Base-by-base conservation (phyloP, 169 alveolate species). In the Eimeria acervulina region DNA sequence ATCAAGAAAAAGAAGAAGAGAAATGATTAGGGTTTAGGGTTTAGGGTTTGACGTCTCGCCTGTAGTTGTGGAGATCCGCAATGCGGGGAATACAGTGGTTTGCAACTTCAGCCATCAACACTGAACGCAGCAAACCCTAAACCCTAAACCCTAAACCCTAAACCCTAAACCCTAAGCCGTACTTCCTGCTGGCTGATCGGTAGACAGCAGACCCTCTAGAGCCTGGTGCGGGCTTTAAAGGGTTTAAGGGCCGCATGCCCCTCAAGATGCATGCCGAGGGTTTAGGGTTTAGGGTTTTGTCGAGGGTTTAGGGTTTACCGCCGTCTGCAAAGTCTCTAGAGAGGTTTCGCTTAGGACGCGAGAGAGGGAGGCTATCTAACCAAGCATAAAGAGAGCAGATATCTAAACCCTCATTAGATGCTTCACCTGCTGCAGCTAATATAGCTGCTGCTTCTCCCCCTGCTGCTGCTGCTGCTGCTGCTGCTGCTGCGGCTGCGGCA, bases 241-340 rank as follows among this genome's bases (percentile, higher is more conserved):
- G n/a, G 3, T 38, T 38, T 8, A 4, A 15, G 21, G 28, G 8
- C 68, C 19, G 3, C 21, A 17, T 12, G 7, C 68, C 3, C 19
- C 68, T 21, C 68, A 59, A 59, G 28, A 4, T n/a, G 8, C 59
- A 6, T 33, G 31, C 0, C 87, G 38, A 76, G 87, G 87, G 87
- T 33, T 33, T 76, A 40, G 87, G 87, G 87, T 76, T 76, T 68
- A 63, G 31, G 87, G 87, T 38, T 8, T 38, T 12, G 55, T 47
- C 55, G 19, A 36, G 70, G 72, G 76, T 44, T 40, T 36, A 68
- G 51, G 51, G 42, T 94, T 76, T 66, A 95, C 97, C 96, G 1
- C 98, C 99, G 78, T 98, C 99, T 40, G 98, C 97, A 90, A 98
- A 98, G 94, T 98, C 99, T 93, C 99, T 97, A 47, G 97, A 97